Evolutionary conservation across 176 grass and related monocot species (phyloP), one percentile per base, ranked within the genome.

Genomic region (Aegilops bicornis): DNA sequence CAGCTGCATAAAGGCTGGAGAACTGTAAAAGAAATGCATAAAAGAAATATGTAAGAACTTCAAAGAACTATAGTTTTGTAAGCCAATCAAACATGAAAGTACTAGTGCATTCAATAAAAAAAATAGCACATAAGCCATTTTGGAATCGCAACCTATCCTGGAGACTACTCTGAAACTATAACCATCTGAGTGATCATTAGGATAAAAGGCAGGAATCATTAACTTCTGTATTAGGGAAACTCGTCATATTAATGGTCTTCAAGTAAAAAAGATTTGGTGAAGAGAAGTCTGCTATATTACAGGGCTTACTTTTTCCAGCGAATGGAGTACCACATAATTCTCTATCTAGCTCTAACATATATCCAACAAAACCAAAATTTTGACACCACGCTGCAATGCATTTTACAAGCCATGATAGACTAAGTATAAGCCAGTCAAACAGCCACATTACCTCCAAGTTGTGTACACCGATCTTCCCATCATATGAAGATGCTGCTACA

Each of bases 401-500:
- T 84, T 79, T 56, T 79, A 73, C 13, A 73, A 39, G 23, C 24
- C 17, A 45, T 52, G 37, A 84, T 73, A 45, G 11, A 85, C 43
- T 8, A 7, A 32, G 11, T 37, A 79, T 56, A 65, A 62, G 40
- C 33, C 24, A 79, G 50, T 6, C 22, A 50, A 81, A 50, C 63
- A 52, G 43, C 11, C 8, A 67, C 17, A 73, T 87, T 91, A 99
- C 97, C 94, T 96, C 92, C 69, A 99, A 86, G 80, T 96, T 99
- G 77, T 99, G 94, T 83, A 99, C 85, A 76, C 94, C 94, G 22
- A 99, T 89, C 90, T 96, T 99, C 36, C 89, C 92, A 85, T 99
- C 97, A 89, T 88, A 99, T 22, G 97, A 99, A 37, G 97, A 96
- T 73, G 92, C 94, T 87, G 97, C 93, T 87, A 99, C 92, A 56